A percentile compares a stretch with the other conserved stretches of the same genome.
phyloP scores from a whole-genome alignment of 1,284 basidiomycete species.

The Tausonia pullulans region DNA sequence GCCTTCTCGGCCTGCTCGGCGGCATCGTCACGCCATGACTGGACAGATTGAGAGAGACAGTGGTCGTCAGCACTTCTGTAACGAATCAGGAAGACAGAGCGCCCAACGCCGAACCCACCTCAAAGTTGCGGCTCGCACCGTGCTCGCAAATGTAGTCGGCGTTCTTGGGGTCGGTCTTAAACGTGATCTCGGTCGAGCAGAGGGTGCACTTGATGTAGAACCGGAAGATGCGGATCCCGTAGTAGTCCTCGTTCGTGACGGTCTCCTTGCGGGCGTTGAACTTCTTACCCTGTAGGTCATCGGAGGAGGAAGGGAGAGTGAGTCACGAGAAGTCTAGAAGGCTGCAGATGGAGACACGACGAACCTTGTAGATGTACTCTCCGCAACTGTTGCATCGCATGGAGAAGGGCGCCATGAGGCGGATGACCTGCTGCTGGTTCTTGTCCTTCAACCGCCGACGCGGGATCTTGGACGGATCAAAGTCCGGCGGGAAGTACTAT shows the following conservation, averaged over 20 bases:
- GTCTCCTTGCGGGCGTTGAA: constrained; percentile 99
- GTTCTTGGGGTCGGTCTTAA: constrained; percentile 98
- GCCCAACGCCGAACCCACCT: constrained; percentile 37
- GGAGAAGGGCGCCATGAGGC: constrained; percentile 97
- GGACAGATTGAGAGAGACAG: not conserved
- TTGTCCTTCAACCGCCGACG: constrained; percentile 63
- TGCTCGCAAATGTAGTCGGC: constrained; percentile 88
- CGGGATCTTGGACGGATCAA: constrained; percentile 88
- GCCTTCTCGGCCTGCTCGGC: constrained; percentile 5
- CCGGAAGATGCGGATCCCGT: constrained; percentile 59
- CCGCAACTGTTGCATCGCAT: constrained; percentile 96
- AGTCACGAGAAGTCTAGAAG: not conserved
- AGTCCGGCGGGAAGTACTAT: constrained; percentile 50
- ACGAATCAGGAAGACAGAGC: constrained; percentile 14
- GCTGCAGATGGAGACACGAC: not conserved
- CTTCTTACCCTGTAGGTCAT: constrained; percentile 62
- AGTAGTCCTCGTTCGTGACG: constrained; percentile 91
- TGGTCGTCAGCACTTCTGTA: constrained; percentile 4
- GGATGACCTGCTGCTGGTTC: constrained; percentile 90
- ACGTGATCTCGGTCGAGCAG: constrained; percentile 96
- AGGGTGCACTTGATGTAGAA: constrained; percentile 54
- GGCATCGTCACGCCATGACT: constrained; percentile 23
- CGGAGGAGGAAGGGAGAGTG: not conserved
- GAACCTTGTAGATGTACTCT: constrained; percentile 75
- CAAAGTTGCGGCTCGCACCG: constrained; percentile 87